Base-by-base conservation (phyloP, 2,329 filamentous ascomycete genomes). In the Sphaceloma murrayae region DNA sequence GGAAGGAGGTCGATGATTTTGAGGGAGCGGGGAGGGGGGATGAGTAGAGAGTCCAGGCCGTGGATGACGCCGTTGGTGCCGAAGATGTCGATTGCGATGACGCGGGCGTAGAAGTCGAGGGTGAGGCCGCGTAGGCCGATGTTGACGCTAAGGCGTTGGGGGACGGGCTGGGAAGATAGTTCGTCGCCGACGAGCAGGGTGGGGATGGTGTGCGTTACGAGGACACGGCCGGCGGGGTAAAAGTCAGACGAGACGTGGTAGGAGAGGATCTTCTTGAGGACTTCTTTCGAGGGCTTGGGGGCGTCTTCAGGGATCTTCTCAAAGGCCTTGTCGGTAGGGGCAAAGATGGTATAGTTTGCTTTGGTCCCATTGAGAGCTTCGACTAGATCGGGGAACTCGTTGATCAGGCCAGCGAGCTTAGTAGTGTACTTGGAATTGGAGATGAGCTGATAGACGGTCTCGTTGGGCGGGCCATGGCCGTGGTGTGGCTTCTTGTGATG, bases 31-130 rank as follows among this genome's bases (percentile, higher is more conserved):
- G 83, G 80, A 0, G 87, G 88, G 2, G 86, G 86, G 6, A 89
- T 56, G n/a, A 94, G 72, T 45, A 91, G 68, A 49, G 68, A 71
- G 65, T 87, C 77, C 44, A 94, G 66, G 33, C 75, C 82, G 62
- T 94, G 87, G 51, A 93, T 76, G 29, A 91, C 70, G 31, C 88
- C 87, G 57, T 94, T 94, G 49, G 75, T 80, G 30, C 78, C 81
- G 57, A 74, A 72, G 53, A 91, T 75, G 61, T 94, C 77, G 43
- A 76, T 67, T 3, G 73, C 76, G 3, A 87, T 64, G 24, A 94
- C 67, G 51, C 75, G 78, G 64, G 74, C 78, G 63, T 83, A 83
- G 56, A 85, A 84, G 66, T 94, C 94, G 54, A 94, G 60, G 8
- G 72, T 73, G 2, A 88, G 65, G 9, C 83, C 83, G 5, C 74